A percentile compares a stretch with the other conserved stretches of the same genome.
Conservation (phyloP, 1,139 yeast species). For the Saccharomyces hybrid region DNA sequence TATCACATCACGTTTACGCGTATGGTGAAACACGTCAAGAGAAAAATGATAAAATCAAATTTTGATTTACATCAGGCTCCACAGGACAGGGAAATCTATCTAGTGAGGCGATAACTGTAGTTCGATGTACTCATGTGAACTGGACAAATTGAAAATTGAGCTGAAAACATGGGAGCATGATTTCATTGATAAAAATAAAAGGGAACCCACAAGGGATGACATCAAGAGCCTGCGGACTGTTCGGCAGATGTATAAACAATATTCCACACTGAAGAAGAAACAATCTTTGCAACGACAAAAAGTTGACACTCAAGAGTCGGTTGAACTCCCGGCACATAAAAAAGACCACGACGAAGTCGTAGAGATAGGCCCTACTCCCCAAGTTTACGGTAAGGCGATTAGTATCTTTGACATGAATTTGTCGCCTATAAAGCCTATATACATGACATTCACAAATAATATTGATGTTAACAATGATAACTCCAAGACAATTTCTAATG, state of each 20-base stretch:
- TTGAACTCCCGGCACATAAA: background rate
- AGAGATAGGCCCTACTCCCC: constrained; percentile 32
- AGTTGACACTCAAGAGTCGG: background rate
- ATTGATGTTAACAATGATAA: background rate
- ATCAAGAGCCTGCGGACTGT: constrained; percentile 23
- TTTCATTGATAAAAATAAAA: constrained; percentile 18
- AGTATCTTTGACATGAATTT: constrained; percentile 29
- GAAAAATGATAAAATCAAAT: background rate
- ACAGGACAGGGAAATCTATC: background rate
- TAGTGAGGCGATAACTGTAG: background rate
- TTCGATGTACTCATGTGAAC: constrained; percentile 3
- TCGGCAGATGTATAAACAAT: constrained; percentile 25
- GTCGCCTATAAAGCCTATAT: constrained; percentile 22
- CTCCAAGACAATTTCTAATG: background rate
- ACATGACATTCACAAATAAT: background rate
- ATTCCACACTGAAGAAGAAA: constrained; percentile 21
- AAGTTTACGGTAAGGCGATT: constrained; percentile 29
- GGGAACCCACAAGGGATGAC: constrained; percentile 27
- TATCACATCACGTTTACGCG: background rate
- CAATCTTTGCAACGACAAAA: background rate
- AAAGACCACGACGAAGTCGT: background rate
- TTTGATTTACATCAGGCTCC: background rate
- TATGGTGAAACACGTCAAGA: background rate
- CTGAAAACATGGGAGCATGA: constrained; percentile 29
- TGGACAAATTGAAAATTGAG: constrained; percentile 20